Evolutionary conservation across 208 protist genomes (phyloP).

Genomic region (Trypanosoma rangeli): DNA sequence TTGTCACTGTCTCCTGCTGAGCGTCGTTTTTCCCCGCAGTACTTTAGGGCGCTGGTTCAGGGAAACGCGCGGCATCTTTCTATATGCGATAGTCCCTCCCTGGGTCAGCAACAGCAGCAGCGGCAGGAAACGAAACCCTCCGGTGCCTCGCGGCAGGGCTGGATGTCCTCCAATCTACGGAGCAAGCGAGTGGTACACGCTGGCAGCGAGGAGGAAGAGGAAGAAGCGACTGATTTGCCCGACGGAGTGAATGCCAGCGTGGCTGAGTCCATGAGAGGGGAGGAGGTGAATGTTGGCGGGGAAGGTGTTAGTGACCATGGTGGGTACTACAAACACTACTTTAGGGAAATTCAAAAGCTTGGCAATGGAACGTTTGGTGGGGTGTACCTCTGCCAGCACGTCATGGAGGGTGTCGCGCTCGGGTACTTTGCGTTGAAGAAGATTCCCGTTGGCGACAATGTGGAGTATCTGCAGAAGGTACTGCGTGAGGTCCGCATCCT

Average conservation of each 20-base stretch:
- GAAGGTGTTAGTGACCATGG: conserved; percentile 6
- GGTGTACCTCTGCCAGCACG: conserved; percentile 86
- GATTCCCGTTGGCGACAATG: conserved; percentile 86
- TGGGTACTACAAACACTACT: conserved; percentile 86
- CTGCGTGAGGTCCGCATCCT: conserved; percentile 85
- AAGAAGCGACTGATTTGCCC: not conserved
- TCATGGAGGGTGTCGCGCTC: conserved; percentile 77
- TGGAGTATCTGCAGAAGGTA: conserved; percentile 74
- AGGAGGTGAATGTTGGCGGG: not conserved
- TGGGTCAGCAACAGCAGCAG: not conserved
- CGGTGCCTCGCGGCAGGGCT: conserved; percentile 3
- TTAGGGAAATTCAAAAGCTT: conserved; percentile 80
- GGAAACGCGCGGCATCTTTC: conserved; percentile 28
- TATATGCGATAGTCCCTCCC: conserved; percentile 38
- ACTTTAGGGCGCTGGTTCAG: conserved; percentile 53
- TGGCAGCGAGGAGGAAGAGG: not conserved
- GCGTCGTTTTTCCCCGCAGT: conserved; percentile 50
- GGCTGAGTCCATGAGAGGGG: not conserved
- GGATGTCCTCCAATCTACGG: not conserved
- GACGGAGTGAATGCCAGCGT: not conserved
- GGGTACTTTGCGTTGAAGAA: conserved; percentile 91
- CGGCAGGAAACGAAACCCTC: conserved; percentile 4
- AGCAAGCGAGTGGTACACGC: not conserved
- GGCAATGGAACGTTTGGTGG: conserved; percentile 84
- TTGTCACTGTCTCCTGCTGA: not conserved